Percentiles rank a stretch among this genome's conserved stretches.
phyloP scores from a whole-genome alignment of 306 rosid species.

The Hippophae rhamnoides region DNA sequence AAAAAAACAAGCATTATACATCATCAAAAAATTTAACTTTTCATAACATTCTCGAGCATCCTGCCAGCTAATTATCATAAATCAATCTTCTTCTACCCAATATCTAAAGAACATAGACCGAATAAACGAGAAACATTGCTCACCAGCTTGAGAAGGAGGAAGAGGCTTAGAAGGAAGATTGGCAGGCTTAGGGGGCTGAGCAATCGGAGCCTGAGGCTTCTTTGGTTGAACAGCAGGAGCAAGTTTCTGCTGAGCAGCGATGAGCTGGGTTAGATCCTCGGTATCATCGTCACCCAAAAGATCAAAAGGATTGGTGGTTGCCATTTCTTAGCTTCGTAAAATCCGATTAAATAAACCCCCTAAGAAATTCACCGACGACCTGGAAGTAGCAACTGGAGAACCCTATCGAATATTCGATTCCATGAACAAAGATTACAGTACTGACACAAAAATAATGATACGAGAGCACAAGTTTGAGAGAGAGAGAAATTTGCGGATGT shows the following conservation, averaged over 20 bases:
- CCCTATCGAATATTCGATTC: constrained; percentile 22
- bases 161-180: constrained; percentile 56
- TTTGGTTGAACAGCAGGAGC: constrained; percentile 14
- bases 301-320: constrained; percentile 52
- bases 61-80: not conserved
- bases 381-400: constrained; percentile 24
- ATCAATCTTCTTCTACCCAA: not conserved
- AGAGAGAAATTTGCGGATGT: too few relatives aligned
- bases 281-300: constrained; percentile 51
- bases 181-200: constrained; percentile 38
- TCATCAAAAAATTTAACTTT: too few relatives aligned
- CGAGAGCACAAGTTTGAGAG: not conserved
- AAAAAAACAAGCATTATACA: too few relatives aligned
- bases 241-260: constrained; percentile 31
- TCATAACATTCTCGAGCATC: too few relatives aligned
- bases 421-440: constrained; percentile 16
- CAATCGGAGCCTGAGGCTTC: constrained; percentile 30
- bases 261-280: constrained; percentile 44
- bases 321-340: constrained; percentile 30
- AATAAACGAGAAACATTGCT: not conserved
- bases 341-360: constrained; percentile 11
- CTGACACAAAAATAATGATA: not conserved
- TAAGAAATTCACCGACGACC: constrained; percentile 13
- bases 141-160: constrained; percentile 57
- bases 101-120: not conserved